Percentiles rank a stretch among this genome's conserved stretches.
Evolutionary conservation across 2,329 filamentous ascomycete species (phyloP).

Genomic region (Lachnum nothofagi): DNA sequence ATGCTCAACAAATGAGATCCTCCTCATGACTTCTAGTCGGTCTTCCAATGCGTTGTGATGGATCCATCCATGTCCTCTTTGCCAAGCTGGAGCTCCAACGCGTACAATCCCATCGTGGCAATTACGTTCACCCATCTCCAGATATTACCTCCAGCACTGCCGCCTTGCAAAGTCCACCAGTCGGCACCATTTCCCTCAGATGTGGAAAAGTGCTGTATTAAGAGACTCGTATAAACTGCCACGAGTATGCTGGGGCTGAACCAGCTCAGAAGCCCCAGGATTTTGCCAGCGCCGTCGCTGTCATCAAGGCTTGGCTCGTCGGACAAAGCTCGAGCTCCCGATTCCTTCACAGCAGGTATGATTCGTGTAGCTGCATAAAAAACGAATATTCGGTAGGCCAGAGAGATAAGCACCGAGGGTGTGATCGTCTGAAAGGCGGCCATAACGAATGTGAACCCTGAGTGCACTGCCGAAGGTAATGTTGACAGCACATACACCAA

Average conservation of each 20-base stretch:
- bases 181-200: conserved; percentile 60
- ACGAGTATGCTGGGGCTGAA: conserved; percentile 94
- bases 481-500: conserved; percentile 77
- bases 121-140: conserved; percentile 94
- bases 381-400: conserved; percentile 88
- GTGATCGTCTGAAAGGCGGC: conserved; percentile 94
- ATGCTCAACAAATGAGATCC: not conserved
- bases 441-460: conserved; percentile 77
- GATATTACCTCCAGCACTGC: conserved; percentile 74
- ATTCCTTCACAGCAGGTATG: conserved; percentile 86
- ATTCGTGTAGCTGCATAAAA: conserved; percentile 94
- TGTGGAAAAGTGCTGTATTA: conserved; percentile 91
- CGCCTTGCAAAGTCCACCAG: conserved; percentile 82
- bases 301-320: conserved; percentile 84
- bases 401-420: conserved; percentile 89
- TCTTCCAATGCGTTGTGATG: conserved; percentile 83
- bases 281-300: conserved; percentile 70
- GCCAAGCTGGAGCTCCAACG: conserved; percentile 82
- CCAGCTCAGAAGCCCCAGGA: conserved; percentile 82
- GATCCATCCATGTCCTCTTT: conserved; percentile 72
- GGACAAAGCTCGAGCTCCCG: conserved; percentile 74
- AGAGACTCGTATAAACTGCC: conserved; percentile 88
- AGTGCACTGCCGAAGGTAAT: conserved; percentile 77
- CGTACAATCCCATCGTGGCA: conserved; percentile 83
- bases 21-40: conserved; percentile 56